Evolutionary conservation across 495 filamentous ascomycete species (phyloP).

Genomic region (Penicillium angulare): DNA sequence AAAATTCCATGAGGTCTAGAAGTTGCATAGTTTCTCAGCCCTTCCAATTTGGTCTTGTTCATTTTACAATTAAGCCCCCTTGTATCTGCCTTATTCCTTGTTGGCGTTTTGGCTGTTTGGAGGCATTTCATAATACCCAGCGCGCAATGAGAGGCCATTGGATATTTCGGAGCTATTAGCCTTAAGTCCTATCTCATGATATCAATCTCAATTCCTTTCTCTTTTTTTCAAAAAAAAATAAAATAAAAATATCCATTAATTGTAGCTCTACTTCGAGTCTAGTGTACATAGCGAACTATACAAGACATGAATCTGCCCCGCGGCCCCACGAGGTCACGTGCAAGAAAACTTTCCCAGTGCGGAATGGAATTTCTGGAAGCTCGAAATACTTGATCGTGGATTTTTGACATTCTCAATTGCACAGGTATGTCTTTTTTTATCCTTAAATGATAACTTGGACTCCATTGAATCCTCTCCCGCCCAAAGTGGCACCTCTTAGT

Average conservation of each 20-base stretch:
- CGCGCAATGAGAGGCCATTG: background rate
- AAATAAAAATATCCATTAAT: background rate
- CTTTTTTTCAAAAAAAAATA: background rate
- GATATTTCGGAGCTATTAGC: background rate
- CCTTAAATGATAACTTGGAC: background rate
- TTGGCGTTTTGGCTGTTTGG: background rate
- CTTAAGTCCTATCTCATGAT: background rate
- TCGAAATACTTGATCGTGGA: background rate
- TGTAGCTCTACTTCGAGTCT: too few relatives aligned
- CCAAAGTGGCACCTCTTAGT: background rate
- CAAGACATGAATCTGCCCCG: too few relatives aligned
- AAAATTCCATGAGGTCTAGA: background rate
- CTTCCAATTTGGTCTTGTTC: background rate
- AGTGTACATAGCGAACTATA: too few relatives aligned
- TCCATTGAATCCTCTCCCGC: background rate
- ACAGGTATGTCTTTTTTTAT: constrained; percentile 3
- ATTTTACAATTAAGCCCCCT: background rate
- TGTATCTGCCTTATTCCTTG: background rate
- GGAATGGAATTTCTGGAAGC: constrained; percentile 4
- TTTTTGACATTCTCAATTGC: constrained; percentile 2
- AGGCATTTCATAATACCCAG: background rate
- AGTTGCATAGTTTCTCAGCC: background rate
- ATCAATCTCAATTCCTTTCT: background rate
- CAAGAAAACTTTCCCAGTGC: constrained; percentile 10
- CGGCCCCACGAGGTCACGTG: constrained; percentile 14